A percentile compares a stretch with the other conserved stretches of the same genome.
Evolutionary conservation across 768 basidiomycete species (phyloP).

Genomic region (Lentinula detonsa): DNA sequence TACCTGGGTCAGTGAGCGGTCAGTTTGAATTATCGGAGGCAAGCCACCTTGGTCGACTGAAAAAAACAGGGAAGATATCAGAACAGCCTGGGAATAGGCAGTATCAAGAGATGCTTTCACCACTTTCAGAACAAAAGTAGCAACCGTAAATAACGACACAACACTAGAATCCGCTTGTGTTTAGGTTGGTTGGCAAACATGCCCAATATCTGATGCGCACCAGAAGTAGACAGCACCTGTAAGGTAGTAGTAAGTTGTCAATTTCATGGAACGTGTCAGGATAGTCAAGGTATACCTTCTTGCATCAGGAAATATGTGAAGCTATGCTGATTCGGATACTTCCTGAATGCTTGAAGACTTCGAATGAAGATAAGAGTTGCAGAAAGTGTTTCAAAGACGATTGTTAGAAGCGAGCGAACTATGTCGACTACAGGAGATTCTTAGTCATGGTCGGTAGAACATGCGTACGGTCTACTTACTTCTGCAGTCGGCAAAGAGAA

Average conservation of each 20-base stretch:
- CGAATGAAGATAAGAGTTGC: constrained; percentile 12
- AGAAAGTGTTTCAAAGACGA: constrained; percentile 13
- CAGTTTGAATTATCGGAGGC: not conserved
- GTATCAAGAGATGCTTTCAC: not conserved
- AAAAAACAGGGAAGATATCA: not conserved
- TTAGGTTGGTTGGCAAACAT: not conserved
- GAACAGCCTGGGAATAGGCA: not conserved
- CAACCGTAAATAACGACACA: not conserved
- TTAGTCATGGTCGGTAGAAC: not conserved
- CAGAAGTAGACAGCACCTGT: not conserved
- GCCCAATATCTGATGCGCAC: not conserved
- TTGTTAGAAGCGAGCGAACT: constrained; percentile 12
- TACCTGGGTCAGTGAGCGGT: not conserved
- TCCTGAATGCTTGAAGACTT: constrained; percentile 11
- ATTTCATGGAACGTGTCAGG: not conserved
- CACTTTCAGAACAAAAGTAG: constrained; percentile 1
- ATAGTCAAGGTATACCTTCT: not conserved
- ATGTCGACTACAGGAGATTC: not conserved
- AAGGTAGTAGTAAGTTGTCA: not conserved
- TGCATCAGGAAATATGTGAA: not conserved
- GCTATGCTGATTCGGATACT: not conserved
- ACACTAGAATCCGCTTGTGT: not conserved
- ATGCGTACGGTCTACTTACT: not conserved
- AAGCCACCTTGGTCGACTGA: not conserved
- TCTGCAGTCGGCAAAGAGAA: not conserved